Base-by-base conservation (phyloP, 2,329 filamentous ascomycete genomes). In the Paradendryphiella salina region DNA sequence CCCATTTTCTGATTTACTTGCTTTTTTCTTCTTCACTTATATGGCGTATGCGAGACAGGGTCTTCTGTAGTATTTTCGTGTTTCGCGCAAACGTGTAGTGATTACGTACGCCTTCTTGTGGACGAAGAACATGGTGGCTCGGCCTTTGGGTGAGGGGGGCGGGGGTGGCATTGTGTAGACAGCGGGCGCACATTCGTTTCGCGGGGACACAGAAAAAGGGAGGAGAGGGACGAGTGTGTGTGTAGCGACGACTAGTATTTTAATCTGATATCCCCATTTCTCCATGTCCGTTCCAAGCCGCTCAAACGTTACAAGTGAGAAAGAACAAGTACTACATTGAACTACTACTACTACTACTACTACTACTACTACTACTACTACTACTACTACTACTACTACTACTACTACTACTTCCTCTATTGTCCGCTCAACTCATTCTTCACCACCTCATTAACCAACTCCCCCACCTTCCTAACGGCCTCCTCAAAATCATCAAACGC, bases 401-500 rank as follows among this genome's bases (percentile, higher is more conserved):
- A n/a, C n/a, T n/a, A n/a, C n/a, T n/a, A n/a, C n/a, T n/a, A n/a
- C n/a, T n/a, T n/a, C n/a, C n/a, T n/a, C n/a, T n/a, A n/a, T n/a
- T n/a, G n/a, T n/a, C n/a, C 8, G 8, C 21, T 7, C 8, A 5
- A 23, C 23, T 9, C 23, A 10, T 26, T 26, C 23, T 26, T 26
- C 23, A 7, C 21, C 33, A 36, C 43, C 40, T 42, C 54, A 52
- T 52, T 52, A 31, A 59, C 64, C 54, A 73, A 57, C 52, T 69
- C 63, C 31, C 68, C 69, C 10, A 72, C 67, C 56, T 69, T 70
- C 58, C 15, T 20, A 2, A 72, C 68, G 32, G 88, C 89, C 68
- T 88, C 85, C 54, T 89, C 85, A 67, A 90, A 90, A 55, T 84
- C 83, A 71, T 90, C 87, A 73, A 85, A 90, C 0, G 86, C 87